Evolutionary conservation across 495 filamentous ascomycete genomes (phyloP), one percentile per base, ranked within the genome.

Genomic region (Penicillium longicatenatum): DNA sequence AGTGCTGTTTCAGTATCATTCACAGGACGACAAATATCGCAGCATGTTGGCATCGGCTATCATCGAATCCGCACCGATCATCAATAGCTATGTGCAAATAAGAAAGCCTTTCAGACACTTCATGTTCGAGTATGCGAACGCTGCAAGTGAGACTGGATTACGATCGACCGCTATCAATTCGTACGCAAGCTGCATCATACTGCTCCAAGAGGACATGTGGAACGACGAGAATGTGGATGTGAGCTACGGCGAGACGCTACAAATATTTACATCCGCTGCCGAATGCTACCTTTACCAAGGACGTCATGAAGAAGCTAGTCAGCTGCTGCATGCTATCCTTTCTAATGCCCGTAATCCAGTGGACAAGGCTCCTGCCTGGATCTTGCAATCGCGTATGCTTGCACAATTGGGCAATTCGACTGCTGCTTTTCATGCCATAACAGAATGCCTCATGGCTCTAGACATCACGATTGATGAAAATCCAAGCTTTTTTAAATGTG

Each of bases 371-470:
- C 52, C 52, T 22, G 33, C 52, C 39, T 54, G 52, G 52, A 54
- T 54, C 22, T 46, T 54, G 42, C 52, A 46, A 14, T 54, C 41
- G 46, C 52, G 52, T 5, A 54, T 54, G 52, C 52, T 54, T 54
- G 41, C 41, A 22, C 52, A 54, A 35, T 11, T 54, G 41, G 52
- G 52, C 46, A 46, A 54, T 26, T 54, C 52, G 7, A 46, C 39
- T 21, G 52, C 41, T 33, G 52, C 52, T 54, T 54, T 54, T 5
- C 41, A 54, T 6, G 21, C 52, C 3, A 16, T 54, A 41, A 54
- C 16, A 12, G 29, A 54, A 33, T 45, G 41, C 16, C 37, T 31
- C 52, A 26, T 26, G 33, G 10, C 50, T 14, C 31, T 52, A 17
- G 50, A 42, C 19, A 52, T 52, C 6, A 8, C 20, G 5, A 16